Base-by-base conservation (phyloP, 768 basidiomycete species). In the Rhodotorula toruloides region DNA sequence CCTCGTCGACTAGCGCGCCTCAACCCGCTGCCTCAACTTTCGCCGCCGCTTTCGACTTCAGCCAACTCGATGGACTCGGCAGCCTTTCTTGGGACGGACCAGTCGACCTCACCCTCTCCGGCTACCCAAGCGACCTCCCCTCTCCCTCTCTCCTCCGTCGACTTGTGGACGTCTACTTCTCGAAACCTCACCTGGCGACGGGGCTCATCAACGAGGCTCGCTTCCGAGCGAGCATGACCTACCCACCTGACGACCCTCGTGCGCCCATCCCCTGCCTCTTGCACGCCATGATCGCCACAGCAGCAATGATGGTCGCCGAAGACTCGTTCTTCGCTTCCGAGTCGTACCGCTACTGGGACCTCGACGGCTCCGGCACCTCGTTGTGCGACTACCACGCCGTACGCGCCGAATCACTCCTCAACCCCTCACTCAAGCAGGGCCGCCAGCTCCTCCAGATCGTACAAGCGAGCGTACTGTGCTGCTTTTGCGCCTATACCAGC, bases 231-330 rank as follows among this genome's bases (percentile, higher is more conserved):
- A 27, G 59, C 19, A 34, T 72, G 40, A 12, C 59, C 7, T 53
- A 53, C 54, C 66, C 66, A 6, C 60, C 54, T 8, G 47, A 32
- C 22, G 43, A 72, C 36, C 17, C 53, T 12, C 9, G 29, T 0
- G 54, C 60, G 53, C 73, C 72, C 6, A 61, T 65, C 40, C 40
- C 58, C 21, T 44, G 63, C 21, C 48, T 74, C 2, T 27, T 74
- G 1, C 73, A 74, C 54, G 63, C 67, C 21, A 65, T 74, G 11
- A 50, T 49, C n/a, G 69, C 73, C 16, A 65, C 67, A n/a, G 69
- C 71, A 2, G 55, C 64, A 1, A 48, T 65, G 54, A 40, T 71
- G 27, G 64, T 73, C 16, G 27, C 34, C 13, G 58, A 63, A 10
- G 50, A 34, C n/a, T 21, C 57, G 12, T 63, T 64, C 47, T 56